Conservation (phyloP, 148 eudicot genomes). For the Drosera capensis region DNA sequence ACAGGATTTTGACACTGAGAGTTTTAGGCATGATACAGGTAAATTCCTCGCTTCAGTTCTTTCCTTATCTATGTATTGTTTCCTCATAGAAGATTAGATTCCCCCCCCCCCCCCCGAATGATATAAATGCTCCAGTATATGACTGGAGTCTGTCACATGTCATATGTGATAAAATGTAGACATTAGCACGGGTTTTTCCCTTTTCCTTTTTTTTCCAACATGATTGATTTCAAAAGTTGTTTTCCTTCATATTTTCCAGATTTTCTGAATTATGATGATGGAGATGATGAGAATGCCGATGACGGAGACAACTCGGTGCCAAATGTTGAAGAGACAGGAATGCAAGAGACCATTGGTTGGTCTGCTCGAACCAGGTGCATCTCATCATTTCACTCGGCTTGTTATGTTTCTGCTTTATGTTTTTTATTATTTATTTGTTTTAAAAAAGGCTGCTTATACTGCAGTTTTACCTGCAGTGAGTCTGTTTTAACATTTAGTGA, state of each 20-base stretch:
- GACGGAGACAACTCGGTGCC: constrained; percentile 45
- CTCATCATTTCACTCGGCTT: constrained; percentile 3
- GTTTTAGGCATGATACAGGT: constrained; percentile 79
- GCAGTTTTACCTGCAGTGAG: too few relatives aligned
- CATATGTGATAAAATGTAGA: too few relatives aligned
- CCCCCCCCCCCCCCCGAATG: not conserved
- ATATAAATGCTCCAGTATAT: not conserved
- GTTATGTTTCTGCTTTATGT: not conserved
- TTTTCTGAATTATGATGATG: constrained; percentile 75
- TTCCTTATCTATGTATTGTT: not conserved
- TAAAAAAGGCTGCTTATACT: too few relatives aligned
- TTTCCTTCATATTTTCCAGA: constrained; percentile 26
- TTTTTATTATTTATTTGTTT: not conserved
- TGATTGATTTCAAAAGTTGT: constrained; percentile 3
- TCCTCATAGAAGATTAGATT: not conserved
- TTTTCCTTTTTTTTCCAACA: not conserved
- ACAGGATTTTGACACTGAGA: constrained; percentile 36
- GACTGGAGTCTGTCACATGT: not conserved
- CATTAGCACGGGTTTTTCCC: not conserved
- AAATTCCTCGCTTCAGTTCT: constrained; percentile 1
- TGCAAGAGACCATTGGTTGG: constrained; percentile 92
- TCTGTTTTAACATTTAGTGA: too few relatives aligned
- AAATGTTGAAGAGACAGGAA: constrained; percentile 36
- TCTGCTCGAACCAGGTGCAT: constrained; percentile 90
- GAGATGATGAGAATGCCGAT: constrained; percentile 53